Evolutionary conservation across 163 green algal genomes (phyloP).

Genomic region (Volvox carteri): DNA sequence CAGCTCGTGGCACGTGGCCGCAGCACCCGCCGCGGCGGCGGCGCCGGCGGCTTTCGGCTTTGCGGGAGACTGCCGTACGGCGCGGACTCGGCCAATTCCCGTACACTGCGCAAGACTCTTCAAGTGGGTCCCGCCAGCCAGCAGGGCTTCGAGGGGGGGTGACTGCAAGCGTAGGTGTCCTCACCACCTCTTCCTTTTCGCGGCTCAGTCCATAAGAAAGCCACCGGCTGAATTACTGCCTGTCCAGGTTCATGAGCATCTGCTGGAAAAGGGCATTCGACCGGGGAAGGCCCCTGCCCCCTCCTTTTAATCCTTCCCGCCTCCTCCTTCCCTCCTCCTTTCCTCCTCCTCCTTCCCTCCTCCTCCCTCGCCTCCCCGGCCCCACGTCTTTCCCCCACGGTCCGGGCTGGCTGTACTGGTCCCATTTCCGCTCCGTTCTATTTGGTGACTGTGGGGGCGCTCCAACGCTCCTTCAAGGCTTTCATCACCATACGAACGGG

Average conservation of each 20-base stretch:
- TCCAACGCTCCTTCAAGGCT: too few species aligned
- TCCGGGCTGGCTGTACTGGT: background rate
- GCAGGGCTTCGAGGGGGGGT: background rate
- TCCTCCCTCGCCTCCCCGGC: background rate
- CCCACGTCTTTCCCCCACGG: background rate
- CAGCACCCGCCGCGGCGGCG: background rate
- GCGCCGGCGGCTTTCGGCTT: background rate
- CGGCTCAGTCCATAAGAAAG: background rate
- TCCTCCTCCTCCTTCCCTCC: background rate
- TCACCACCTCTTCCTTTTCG: background rate
- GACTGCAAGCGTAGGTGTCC: background rate
- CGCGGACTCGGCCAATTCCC: background rate
- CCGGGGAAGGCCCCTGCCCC: background rate
- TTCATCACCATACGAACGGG: constrained; percentile 28
- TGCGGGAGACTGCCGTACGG: constrained; percentile 9
- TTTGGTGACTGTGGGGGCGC: too few species aligned
- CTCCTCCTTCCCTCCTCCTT: background rate
- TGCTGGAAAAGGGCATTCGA: background rate
- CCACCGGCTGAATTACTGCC: background rate
- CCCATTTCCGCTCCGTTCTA: background rate
- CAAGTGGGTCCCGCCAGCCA: constrained; percentile 1
- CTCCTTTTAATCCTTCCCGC: background rate
- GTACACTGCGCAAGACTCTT: constrained; percentile 17
- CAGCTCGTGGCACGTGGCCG: background rate
- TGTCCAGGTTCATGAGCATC: background rate